phyloP scores from a whole-genome alignment of 208 protist species.

The Trypanosoma lewisi region DNA sequence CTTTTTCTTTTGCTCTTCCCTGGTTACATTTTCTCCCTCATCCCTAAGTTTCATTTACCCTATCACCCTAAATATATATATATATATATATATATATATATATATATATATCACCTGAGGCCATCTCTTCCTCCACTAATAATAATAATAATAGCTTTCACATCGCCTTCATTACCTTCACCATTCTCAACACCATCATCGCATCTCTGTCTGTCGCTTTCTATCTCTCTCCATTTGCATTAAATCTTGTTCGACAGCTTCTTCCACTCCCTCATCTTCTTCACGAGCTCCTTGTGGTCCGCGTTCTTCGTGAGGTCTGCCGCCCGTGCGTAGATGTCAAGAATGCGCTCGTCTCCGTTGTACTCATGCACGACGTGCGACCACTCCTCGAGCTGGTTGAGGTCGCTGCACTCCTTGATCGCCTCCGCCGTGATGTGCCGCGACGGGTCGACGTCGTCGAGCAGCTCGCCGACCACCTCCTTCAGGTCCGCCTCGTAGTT shows the following conservation, averaged over 20 bases:
- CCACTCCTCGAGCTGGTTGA: constrained; percentile 80
- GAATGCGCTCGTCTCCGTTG: constrained; percentile 83
- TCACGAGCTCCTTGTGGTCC: constrained; percentile 68
- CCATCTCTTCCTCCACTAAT: too few relatives aligned
- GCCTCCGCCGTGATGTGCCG: constrained; percentile 69
- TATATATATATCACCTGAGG: too few relatives aligned
- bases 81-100: too few relatives aligned
- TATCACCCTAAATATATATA: too few relatives aligned
- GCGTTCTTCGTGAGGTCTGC: constrained; percentile 77
- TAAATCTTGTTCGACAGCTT: constrained; percentile 65
- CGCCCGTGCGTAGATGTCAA: constrained; percentile 82
- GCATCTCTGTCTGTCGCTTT: too few relatives aligned
- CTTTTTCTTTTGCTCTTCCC: too few relatives aligned
- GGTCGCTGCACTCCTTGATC: constrained; percentile 64
- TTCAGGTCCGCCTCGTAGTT: constrained; percentile 68
- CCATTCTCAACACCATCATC: neutral
- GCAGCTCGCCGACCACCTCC: constrained; percentile 57
- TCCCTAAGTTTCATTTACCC: too few relatives aligned
- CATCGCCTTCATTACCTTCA: neutral
- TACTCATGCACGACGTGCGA: constrained; percentile 81
- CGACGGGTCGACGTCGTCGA: constrained; percentile 78
- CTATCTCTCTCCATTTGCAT: too few relatives aligned
- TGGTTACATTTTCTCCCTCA: too few relatives aligned
- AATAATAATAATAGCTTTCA: too few relatives aligned
- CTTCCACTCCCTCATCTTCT: constrained; percentile 75